Evolutionary conservation across 2,329 filamentous ascomycete genomes (phyloP).

Genomic region (Fusarium anguioides): DNA sequence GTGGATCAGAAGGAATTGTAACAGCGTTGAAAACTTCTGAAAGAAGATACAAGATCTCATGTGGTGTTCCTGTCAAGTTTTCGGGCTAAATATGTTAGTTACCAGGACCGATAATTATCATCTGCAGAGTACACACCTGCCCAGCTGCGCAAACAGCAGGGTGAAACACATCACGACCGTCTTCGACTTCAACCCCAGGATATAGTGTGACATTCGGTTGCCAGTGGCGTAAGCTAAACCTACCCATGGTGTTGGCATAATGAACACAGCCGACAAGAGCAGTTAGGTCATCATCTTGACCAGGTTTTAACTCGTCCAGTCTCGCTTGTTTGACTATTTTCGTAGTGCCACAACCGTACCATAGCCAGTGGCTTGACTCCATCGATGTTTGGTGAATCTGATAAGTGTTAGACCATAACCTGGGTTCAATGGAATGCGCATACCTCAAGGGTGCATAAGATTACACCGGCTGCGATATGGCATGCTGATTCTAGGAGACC

Average conservation of each 20-base stretch:
- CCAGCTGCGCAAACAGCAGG: slow-evolving; percentile 18
- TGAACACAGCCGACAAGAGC: slow-evolving; percentile 35
- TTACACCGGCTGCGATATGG: slow-evolving; percentile 37
- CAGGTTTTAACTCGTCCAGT: slow-evolving; percentile 2
- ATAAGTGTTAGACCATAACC: not conserved
- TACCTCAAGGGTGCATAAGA: slow-evolving; percentile 34
- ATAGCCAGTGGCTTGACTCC: slow-evolving; percentile 36
- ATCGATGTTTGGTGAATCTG: slow-evolving; percentile 33
- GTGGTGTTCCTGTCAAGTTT: not conserved
- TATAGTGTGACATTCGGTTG: slow-evolving; percentile 1
- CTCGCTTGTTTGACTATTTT: slow-evolving; percentile 22
- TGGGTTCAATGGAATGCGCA: too few species aligned
- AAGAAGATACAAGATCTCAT: slow-evolving; percentile 25
- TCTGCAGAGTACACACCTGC: not conserved
- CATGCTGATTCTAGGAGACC: slow-evolving; percentile 7
- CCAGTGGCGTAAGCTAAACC: slow-evolving; percentile 38
- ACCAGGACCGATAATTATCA: fast-evolving
- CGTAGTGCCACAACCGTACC: slow-evolving; percentile 33
- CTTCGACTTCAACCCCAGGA: fast-evolving
- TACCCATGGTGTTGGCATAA: slow-evolving; percentile 23
- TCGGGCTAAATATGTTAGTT: not conserved
- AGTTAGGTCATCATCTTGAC: not conserved
- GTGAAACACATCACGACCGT: not conserved
- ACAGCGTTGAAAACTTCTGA: slow-evolving; percentile 26
- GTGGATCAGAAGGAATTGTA: not conserved